phyloP scores from a whole-genome alignment of 2,329 filamentous ascomycete species.

The Penicillium olsonii region DNA sequence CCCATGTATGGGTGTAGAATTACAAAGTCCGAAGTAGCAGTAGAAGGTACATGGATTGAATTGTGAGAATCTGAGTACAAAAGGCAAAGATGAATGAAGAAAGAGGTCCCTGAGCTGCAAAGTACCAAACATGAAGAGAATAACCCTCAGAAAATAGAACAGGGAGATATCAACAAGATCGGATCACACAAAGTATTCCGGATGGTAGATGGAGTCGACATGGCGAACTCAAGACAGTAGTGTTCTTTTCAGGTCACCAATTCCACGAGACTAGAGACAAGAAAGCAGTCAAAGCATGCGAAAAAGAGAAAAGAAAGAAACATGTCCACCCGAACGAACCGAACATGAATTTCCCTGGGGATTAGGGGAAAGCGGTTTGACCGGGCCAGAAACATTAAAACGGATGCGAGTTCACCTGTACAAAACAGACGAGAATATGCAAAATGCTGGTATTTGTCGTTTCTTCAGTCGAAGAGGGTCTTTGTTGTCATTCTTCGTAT shows the following conservation, averaged over 20 bases:
- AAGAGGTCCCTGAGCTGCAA: slow-evolving; percentile 17
- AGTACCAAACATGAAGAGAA: slow-evolving; percentile 18
- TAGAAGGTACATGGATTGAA: slow-evolving; percentile 30
- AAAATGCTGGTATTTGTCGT: slow-evolving; percentile 41
- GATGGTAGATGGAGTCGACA: slow-evolving; percentile 6
- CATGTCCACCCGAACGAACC: slow-evolving; percentile 16
- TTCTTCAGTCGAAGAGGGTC: slow-evolving; percentile 35
- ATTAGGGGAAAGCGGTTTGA: slow-evolving; percentile 15
- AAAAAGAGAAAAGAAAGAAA: slow-evolving; percentile 14
- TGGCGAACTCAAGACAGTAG: slow-evolving; percentile 2
- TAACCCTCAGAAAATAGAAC: slow-evolving; percentile 5
- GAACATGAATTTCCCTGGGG: slow-evolving; percentile 10
- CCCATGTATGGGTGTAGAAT: too few species aligned
- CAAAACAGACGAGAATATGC: slow-evolving; percentile 37
- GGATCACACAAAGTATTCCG: slow-evolving; percentile 1
- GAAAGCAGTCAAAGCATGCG: slow-evolving; percentile 15
- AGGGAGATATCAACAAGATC: slow-evolving; percentile 7
- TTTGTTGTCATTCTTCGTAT: slow-evolving; percentile 40
- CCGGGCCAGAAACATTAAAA: slow-evolving; percentile 28
- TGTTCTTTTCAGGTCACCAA: slow-evolving; percentile 4
- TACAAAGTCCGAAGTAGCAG: neutral
- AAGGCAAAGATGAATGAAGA: slow-evolving; percentile 6
- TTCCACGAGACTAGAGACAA: slow-evolving; percentile 12
- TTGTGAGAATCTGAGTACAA: slow-evolving; percentile 22
- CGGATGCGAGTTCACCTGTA: slow-evolving; percentile 35